Evolutionary conservation across 1,139 yeast genomes (phyloP).

Genomic region (Lodderomyces beijingensis): DNA sequence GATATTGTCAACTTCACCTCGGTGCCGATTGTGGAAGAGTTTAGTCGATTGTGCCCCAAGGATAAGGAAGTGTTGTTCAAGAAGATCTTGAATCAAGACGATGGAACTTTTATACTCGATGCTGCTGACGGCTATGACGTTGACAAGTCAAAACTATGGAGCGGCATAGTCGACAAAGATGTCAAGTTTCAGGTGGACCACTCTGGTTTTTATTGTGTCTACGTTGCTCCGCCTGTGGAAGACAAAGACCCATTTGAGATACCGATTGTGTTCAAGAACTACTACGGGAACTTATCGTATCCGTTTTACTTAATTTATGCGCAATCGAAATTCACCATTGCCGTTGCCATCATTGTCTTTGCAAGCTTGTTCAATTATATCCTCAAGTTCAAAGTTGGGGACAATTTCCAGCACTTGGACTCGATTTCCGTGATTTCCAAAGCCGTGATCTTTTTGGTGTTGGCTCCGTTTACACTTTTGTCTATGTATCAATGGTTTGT

Average conservation of each 20-base stretch:
- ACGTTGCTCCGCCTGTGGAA: conserved; percentile 23
- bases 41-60: conserved; percentile 10
- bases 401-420: conserved; percentile 28
- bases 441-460: conserved; percentile 25
- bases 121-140: conserved; percentile 5
- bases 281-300: conserved; percentile 27
- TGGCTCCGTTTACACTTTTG: conserved; percentile 21
- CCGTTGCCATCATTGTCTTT: conserved; percentile 17
- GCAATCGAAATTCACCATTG: conserved; percentile 15
- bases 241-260: conserved; percentile 11
- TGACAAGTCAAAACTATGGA: conserved; percentile 9
- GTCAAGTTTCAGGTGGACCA: conserved; percentile 15
- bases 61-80: conserved; percentile 13
- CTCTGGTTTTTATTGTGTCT: conserved; percentile 34
- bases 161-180: conserved; percentile 10
- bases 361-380: conserved; percentile 25
- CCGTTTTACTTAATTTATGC: conserved; percentile 18
- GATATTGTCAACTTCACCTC: conserved; percentile 22
- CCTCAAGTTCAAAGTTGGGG: conserved; percentile 24
- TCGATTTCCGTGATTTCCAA: conserved; percentile 33
- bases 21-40: conserved; percentile 19
- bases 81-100: conserved; percentile 8
- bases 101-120: conserved; percentile 9
- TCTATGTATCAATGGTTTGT: conserved; percentile 11
- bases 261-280: conserved; percentile 20